Evolutionary conservation across 257 asterid genomes (phyloP).

Genomic region (Salvia splendens): DNA sequence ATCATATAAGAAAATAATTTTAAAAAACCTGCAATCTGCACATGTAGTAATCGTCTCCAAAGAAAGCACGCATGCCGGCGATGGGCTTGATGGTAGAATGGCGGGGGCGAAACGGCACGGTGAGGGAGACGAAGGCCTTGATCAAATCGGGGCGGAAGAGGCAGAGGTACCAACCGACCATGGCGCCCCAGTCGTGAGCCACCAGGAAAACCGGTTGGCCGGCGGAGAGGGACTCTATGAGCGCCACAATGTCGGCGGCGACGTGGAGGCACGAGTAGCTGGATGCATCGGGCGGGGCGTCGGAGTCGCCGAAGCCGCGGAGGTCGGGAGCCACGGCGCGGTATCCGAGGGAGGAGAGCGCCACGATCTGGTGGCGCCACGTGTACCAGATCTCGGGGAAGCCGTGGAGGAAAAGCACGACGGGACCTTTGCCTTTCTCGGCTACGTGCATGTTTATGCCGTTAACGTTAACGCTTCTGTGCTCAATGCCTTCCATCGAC

Average conservation of each 20-base stretch:
- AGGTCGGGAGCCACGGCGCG: constrained; percentile 90
- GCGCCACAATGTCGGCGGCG: constrained; percentile 76
- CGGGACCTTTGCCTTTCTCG: constrained; percentile 69
- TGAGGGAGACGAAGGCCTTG: constrained; percentile 56
- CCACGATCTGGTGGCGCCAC: constrained; percentile 83
- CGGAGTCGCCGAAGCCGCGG: constrained; percentile 81
- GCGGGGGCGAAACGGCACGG: constrained; percentile 82
- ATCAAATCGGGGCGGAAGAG: constrained; percentile 79
- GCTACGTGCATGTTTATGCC: constrained; percentile 90
- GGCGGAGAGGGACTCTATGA: constrained; percentile 45
- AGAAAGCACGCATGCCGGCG: constrained; percentile 54
- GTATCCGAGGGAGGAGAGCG: constrained; percentile 66
- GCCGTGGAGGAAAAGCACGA: constrained; percentile 80
- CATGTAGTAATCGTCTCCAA: constrained; percentile 86
- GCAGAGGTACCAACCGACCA: constrained; percentile 71
- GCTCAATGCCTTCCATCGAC: constrained; percentile 59
- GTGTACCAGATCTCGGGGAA: constrained; percentile 90
- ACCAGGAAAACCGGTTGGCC: constrained; percentile 58
- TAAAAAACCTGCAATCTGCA: constrained; percentile 86
- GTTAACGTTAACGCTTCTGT: constrained; percentile 54
- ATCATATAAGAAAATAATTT: no score
- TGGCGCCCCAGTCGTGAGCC: constrained; percentile 97
- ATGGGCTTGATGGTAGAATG: constrained; percentile 65
- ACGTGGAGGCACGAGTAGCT: constrained; percentile 66
- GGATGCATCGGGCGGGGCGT: constrained; percentile 47